Base-by-base conservation (phyloP, 2,329 filamentous ascomycete genomes). In the Colletotrichum gloeosporioides region DNA sequence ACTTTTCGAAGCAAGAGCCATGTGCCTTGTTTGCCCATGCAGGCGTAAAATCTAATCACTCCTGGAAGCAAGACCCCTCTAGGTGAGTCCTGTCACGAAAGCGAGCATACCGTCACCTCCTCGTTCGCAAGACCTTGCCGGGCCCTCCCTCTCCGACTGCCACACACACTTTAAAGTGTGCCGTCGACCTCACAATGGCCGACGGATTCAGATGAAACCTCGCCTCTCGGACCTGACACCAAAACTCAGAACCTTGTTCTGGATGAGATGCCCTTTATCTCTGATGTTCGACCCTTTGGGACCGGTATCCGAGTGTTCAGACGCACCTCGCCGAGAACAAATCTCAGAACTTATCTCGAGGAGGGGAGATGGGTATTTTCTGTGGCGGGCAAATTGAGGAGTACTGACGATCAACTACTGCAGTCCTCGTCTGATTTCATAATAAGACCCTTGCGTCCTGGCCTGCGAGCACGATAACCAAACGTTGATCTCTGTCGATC, bases 121-220 rank as follows among this genome's bases (percentile, higher is more conserved):
- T 25, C n/a, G 13, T 32, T 13, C 8, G 18, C 59, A 36, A 44
- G 16, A 62, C 10, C 32, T 62, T 32, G 18, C 32, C 59, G 29
- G 32, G 8, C 59, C 32, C 13, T 32, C 27, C 29, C 62, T 57
- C 69, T 67, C 63, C 62, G 55, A 75, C 53, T 72, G 69, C 39
- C n/a, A 73, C 55, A 73, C 62, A 34, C 18, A 34, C 7, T 27
- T 57, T 62, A 32, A 25, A 13, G 25, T 62, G 34, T n/a, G 34
- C 55, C 18, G 29, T 34, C 44, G 27, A 16, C 18, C 39, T 68
- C 63, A 12, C 16, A 31, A 4, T 27, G 59, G 49, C 7, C 6
- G 27, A 29, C 25, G 22, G 53, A 36, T 73, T 75, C 69, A 53
- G 69, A 75, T 73, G 55, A 75, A 75, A 75, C 69, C 36, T 68